Evolutionary conservation across 352 stramenopile genomes (phyloP).

Genomic region (Pythium scleroteichum): DNA sequence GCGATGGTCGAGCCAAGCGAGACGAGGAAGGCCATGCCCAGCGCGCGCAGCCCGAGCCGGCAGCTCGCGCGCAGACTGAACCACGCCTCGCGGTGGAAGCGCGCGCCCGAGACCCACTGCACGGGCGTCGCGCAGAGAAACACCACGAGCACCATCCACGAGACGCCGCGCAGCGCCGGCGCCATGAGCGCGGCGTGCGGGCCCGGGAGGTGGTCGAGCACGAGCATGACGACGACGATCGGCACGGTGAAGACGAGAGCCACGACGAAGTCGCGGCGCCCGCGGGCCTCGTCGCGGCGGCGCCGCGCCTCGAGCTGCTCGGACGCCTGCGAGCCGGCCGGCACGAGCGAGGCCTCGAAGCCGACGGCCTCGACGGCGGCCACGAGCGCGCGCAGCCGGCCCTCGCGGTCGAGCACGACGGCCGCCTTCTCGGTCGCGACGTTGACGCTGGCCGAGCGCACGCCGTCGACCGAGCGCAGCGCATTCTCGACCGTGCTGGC

Average conservation of each 20-base stretch:
- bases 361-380: constrained; percentile 89
- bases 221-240: constrained; percentile 92
- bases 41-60: constrained; percentile 48
- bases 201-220: constrained; percentile 69
- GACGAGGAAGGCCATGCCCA: constrained; percentile 98
- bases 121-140: constrained; percentile 92
- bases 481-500: constrained; percentile 87
- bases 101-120: constrained; percentile 92
- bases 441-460: constrained; percentile 77
- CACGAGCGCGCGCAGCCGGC: constrained; percentile 77
- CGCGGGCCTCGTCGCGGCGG: constrained; percentile 77
- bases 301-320: constrained; percentile 51
- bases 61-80: constrained; percentile 70
- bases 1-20: constrained; percentile 95
- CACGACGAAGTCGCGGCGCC: constrained; percentile 86
- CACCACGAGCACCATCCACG: constrained; percentile 77
- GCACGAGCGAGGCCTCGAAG: constrained; percentile 84
- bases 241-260: constrained; percentile 93
- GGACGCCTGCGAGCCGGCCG: constrained; percentile 51
- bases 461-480: constrained; percentile 73
- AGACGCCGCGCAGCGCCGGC: constrained; percentile 55
- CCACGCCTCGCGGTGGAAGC: constrained; percentile 95
- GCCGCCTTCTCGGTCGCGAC: constrained; percentile 87
- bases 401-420: constrained; percentile 72
- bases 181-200: constrained; percentile 53